phyloP scores from a whole-genome alignment of 768 basidiomycete species.

The Cystofilobasidium macerans region DNA sequence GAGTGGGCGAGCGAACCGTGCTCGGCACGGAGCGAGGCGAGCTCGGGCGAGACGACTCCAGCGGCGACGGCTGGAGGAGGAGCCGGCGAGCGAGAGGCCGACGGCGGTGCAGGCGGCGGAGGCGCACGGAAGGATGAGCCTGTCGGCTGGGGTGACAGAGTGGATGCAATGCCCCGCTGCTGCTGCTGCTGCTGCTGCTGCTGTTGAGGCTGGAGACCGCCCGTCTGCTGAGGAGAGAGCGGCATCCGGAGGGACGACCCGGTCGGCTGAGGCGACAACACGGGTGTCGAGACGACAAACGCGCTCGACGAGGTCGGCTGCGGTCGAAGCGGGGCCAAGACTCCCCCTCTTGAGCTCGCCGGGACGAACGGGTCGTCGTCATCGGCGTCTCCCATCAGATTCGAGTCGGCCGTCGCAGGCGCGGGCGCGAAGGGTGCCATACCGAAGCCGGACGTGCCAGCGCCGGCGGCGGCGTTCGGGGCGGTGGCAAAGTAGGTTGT shows the following conservation, averaged over 20 bases:
- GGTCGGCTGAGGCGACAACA: not conserved
- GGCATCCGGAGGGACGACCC: not conserved
- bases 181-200: no score
- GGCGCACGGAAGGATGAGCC: constrained; percentile 17
- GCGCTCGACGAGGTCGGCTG: no score
- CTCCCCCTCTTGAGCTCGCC: no score
- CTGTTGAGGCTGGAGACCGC: not conserved
- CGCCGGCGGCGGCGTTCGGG: constrained; percentile 46
- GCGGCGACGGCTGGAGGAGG: no score
- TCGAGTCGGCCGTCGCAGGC: constrained; percentile 25
- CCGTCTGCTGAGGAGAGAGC: not conserved
- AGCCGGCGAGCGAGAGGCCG: constrained; percentile 9
- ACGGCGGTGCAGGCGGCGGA: constrained; percentile 14
- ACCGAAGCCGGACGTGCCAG: constrained; percentile 29
- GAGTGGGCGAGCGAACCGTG: constrained; percentile 12
- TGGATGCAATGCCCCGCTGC: not conserved
- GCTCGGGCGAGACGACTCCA: constrained; percentile 19
- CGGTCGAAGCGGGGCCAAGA: not conserved
- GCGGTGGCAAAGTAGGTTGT: constrained; percentile 42
- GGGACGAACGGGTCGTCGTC: constrained; percentile 44
- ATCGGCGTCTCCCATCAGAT: constrained; percentile 52
- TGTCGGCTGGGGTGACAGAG: constrained; percentile 15
- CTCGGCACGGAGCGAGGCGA: constrained; percentile 21
- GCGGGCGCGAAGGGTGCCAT: constrained; percentile 30
- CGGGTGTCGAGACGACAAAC: not conserved